Conservation (phyloP, 1,284 basidiomycete genomes). For the Xerocomus nothofagi region DNA sequence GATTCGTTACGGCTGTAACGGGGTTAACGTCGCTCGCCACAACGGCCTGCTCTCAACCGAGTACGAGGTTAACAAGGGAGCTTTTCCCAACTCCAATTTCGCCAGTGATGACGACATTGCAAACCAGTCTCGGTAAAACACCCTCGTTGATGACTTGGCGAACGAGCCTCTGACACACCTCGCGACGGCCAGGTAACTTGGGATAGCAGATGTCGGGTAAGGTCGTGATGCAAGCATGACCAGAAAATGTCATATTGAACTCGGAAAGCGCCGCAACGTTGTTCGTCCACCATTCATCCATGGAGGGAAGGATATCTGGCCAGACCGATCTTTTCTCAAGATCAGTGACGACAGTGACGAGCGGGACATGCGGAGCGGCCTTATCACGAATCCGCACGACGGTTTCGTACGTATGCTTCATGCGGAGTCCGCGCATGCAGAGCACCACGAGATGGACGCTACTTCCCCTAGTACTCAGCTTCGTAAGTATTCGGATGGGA, state of each 20-base stretch:
- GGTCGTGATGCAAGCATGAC: constrained; percentile 28
- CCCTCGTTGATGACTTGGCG: too few species aligned
- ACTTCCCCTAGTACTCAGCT: too few species aligned
- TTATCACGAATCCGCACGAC: constrained; percentile 24
- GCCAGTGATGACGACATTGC: constrained; percentile 27
- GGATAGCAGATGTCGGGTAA: constrained; percentile 25
- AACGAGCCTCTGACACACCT: constrained; percentile 21
- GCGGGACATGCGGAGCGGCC: constrained; percentile 20
- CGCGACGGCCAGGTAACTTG: constrained; percentile 16
- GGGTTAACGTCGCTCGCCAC: constrained; percentile 21
- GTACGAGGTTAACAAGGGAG: constrained; percentile 24
- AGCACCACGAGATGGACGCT: constrained; percentile 30
- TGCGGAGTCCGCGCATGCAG: constrained; percentile 31
- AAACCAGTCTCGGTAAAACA: too few species aligned
- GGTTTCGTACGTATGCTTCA: constrained; percentile 25
- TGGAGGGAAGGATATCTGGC: constrained; percentile 21
- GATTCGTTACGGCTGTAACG: constrained; percentile 23
- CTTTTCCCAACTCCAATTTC: constrained; percentile 31
- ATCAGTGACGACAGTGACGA: constrained; percentile 32
- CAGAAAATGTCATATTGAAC: constrained; percentile 20
- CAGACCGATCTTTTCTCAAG: constrained; percentile 24
- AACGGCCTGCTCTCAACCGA: constrained; percentile 16
- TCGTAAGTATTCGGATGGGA: too few species aligned
- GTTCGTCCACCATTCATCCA: constrained; percentile 26
- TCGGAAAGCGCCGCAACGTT: constrained; percentile 14